Base-by-base conservation (phyloP, 2,329 filamentous ascomycete genomes). In the Xylaria digitata region DNA sequence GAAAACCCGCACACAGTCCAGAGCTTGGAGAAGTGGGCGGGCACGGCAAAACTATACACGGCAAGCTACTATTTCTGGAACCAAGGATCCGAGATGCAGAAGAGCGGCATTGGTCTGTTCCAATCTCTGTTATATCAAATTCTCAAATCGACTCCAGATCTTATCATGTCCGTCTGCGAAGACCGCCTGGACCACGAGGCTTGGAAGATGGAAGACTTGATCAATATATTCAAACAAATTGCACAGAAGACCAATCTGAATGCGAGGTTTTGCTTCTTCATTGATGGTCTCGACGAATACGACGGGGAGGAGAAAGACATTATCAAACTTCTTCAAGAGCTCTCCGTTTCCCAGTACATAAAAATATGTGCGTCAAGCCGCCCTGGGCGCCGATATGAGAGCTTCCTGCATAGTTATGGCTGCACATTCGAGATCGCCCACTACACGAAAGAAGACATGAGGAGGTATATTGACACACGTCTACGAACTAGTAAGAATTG, bases 31-130 rank as follows among this genome's bases (percentile, higher is more conserved):
- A 46, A 23, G 23, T 61, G 48, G 58, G 58, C 58, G 5, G 58
- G 11, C 7, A 46, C 6, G 11, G 3, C 6, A 15, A 53, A 53
- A 26, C 30, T 53, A 34, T 53, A 45, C 23, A 34, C 8, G 32
- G 48, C 48, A 45, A 45, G 58, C 37, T 53, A 61, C 26, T 61
- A 53, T 17, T 61, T 61, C 40, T 53, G 48, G 58, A 61, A 53
- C 23, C 48, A 53, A 37, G 48, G 58, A 13, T 53, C 58, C 8
- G 49, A 53, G 37, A 61, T n/a, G 48, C 49, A 61, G n/a, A 61
- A 53, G 58, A 45, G 37, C 6, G 26, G n/a, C 1, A 3, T 21
- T 23, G 58, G 58, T 5, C 58, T 53, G 7, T 48, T 61, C 17
- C 58, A 53, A n/a, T 53, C 58, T 2, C 17, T 61, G 8, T 37